A percentile compares a stretch with the other conserved stretches of the same genome.
Evolutionary conservation across 345 rosid genomes (phyloP).

Genomic region (Ricinus communis): DNA sequence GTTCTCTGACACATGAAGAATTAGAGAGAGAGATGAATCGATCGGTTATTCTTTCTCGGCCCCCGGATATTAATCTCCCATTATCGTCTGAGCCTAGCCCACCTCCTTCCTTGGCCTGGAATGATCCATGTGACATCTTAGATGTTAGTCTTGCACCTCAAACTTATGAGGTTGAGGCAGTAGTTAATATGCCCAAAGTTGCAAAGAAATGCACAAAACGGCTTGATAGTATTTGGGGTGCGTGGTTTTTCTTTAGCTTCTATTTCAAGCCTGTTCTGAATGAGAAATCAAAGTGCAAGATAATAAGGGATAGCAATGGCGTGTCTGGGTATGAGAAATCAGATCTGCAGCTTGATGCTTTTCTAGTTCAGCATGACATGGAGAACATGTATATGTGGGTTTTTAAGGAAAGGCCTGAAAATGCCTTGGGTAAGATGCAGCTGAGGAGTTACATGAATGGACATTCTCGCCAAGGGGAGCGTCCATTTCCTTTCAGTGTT

Average conservation of each 20-base stretch:
- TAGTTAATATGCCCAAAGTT: slow-evolving; percentile 55
- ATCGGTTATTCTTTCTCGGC: slow-evolving; percentile 68
- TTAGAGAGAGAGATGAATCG: slow-evolving; percentile 88
- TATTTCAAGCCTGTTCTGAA: slow-evolving; percentile 85
- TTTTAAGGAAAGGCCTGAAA: slow-evolving; percentile 94
- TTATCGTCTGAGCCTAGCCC: slow-evolving; percentile 86
- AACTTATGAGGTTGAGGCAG: slow-evolving; percentile 68
- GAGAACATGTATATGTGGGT: slow-evolving; percentile 99
- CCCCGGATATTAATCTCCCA: slow-evolving; percentile 93
- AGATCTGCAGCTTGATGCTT: slow-evolving; percentile 82
- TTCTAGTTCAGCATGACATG: slow-evolving; percentile 97
- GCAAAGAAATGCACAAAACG: slow-evolving; percentile 77
- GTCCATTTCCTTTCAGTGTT: slow-evolving; percentile 81
- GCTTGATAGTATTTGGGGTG: slow-evolving; percentile 93
- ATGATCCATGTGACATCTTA: slow-evolving; percentile 70
- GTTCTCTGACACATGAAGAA: slow-evolving; percentile 87
- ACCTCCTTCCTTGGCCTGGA: slow-evolving; percentile 50
- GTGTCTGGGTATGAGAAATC: slow-evolving; percentile 80
- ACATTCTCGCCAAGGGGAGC: slow-evolving; percentile 95
- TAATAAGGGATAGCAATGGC: slow-evolving; percentile 67
- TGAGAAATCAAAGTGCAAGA: slow-evolving; percentile 83
- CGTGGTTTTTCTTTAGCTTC: slow-evolving; percentile 95
- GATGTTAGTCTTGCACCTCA: slow-evolving; percentile 82
- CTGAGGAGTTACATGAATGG: slow-evolving; percentile 97
- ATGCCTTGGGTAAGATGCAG: slow-evolving; percentile 98